These are phyloP conservation scores for Sclerotinia subarctica DNA, from an alignment of 2,329 filamentous ascomycete genomes.

Conservation along the genomic window DNA sequence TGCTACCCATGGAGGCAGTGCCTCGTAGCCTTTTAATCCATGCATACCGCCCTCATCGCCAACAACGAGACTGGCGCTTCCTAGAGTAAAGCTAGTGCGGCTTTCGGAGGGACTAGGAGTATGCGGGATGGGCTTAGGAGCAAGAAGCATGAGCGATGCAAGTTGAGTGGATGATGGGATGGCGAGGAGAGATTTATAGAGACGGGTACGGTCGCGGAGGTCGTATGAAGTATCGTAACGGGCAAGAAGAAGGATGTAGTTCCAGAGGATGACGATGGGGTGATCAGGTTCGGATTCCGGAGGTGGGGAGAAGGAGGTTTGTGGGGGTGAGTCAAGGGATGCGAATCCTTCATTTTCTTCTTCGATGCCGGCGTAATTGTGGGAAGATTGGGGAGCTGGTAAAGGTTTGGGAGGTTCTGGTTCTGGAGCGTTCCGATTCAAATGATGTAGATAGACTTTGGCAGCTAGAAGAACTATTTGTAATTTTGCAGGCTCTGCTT, in stretches of 20 bases:
- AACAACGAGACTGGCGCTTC: conserved; percentile 81
- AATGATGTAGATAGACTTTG: conserved; percentile 91
- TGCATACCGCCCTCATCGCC: conserved; percentile 71
- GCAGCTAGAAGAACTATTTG: conserved; percentile 91
- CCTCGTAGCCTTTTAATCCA: conserved; percentile 73
- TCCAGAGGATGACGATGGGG: conserved; percentile 74
- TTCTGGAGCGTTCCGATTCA: conserved; percentile 60
- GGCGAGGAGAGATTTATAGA: conserved; percentile 81
- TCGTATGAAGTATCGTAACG: conserved; percentile 95
- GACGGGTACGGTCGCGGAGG: conserved; percentile 81
- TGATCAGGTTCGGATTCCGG: conserved; percentile 47
- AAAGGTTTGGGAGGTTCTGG: conserved; percentile 37
- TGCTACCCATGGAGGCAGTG: conserved; percentile 80
- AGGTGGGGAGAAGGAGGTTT: conserved; percentile 26
- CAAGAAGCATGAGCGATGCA: conserved; percentile 83
- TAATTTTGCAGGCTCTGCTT: conserved; percentile 81
- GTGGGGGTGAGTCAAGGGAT: conserved; percentile 26
- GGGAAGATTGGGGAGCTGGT: conserved; percentile 27
- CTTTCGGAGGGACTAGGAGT: conserved; percentile 85
- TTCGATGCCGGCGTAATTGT: conserved; percentile 27
- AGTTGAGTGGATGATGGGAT: conserved; percentile 75
- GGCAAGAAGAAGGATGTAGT: conserved; percentile 78
- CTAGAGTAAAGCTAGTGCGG: conserved; percentile 72
- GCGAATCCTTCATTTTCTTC: conserved; percentile 34
- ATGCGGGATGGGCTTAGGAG: conserved; percentile 90